Evolutionary conservation across 768 basidiomycete genomes (phyloP).

Genomic region (Hypholoma fasciculare): DNA sequence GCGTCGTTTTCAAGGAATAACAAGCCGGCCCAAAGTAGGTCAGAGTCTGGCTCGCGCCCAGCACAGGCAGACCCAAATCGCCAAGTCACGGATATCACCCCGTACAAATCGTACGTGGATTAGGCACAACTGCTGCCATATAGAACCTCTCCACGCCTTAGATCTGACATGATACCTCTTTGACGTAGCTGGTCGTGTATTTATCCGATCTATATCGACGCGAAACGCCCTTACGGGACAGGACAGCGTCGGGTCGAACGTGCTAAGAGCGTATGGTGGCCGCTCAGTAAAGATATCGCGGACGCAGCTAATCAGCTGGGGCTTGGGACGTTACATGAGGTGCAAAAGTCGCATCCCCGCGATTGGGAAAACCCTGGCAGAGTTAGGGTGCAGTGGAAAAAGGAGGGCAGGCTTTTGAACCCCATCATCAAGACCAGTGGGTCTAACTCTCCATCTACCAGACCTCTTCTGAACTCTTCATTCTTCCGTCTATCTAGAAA

Average conservation of each 20-base stretch:
- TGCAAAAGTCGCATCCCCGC: slow-evolving; percentile 86
- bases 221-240: slow-evolving; percentile 83
- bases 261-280: slow-evolving; percentile 89
- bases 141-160: neutral
- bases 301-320: slow-evolving; percentile 79
- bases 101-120: slow-evolving; percentile 73
- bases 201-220: slow-evolving; percentile 97
- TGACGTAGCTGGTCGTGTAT: slow-evolving; percentile 85
- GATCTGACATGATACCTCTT: neutral
- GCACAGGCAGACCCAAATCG: slow-evolving; percentile 29
- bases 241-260: slow-evolving; percentile 83
- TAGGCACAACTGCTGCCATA: neutral
- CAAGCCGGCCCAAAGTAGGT: slow-evolving; percentile 10
- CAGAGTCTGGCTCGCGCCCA: slow-evolving; percentile 22
- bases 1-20: slow-evolving; percentile 46
- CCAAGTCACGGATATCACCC: slow-evolving; percentile 70
- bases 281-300: slow-evolving; percentile 89
- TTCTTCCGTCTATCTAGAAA: slow-evolving; percentile 49
- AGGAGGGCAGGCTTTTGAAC: slow-evolving; percentile 68
- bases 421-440: slow-evolving; percentile 73
- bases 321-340: slow-evolving; percentile 83
- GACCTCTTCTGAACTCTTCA: neutral
- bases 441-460: slow-evolving; percentile 24
- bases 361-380: slow-evolving; percentile 99
- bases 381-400: slow-evolving; percentile 91